phyloP scores from a whole-genome alignment of 164 flowering plant genomes.

The Kingdonia uniflora region DNA sequence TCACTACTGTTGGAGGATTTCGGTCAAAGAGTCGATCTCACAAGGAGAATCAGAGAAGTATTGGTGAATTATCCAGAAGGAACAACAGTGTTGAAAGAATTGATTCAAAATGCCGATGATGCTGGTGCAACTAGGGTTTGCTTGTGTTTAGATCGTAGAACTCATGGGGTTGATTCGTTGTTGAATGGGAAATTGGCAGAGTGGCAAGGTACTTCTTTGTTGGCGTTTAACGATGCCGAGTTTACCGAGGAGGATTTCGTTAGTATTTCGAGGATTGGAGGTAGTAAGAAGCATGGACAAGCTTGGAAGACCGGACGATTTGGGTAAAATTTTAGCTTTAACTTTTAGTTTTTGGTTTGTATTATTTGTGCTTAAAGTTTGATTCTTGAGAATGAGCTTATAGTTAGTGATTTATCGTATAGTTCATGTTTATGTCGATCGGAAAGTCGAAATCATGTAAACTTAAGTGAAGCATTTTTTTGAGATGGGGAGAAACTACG shows the following conservation, averaged over 20 bases:
- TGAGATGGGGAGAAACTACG: too few relatives aligned
- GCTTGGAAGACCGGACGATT: constrained; percentile 96
- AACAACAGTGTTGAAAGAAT: constrained; percentile 81
- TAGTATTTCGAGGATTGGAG: constrained; percentile 87
- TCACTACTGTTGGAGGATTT: constrained; percentile 71
- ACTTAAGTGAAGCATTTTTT: too few relatives aligned
- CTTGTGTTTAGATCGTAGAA: constrained; percentile 79
- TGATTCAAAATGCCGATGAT: constrained; percentile 94
- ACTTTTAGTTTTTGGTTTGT: not conserved
- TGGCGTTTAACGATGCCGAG: constrained; percentile 74
- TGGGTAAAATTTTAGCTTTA: constrained; percentile 54
- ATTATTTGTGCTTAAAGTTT: too few relatives aligned
- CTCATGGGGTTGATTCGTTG: constrained; percentile 44
- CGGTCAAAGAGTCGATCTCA: constrained; percentile 95
- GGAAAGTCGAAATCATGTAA: too few relatives aligned
- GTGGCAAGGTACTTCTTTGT: constrained; percentile 87
- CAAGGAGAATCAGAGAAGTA: constrained; percentile 91
- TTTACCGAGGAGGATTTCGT: constrained; percentile 87
- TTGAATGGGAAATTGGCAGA: constrained; percentile 44
- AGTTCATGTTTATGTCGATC: too few relatives aligned
- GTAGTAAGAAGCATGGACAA: constrained; percentile 65
- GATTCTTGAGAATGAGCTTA: too few relatives aligned
- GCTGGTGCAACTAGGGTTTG: constrained; percentile 81
- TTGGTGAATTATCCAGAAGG: constrained; percentile 90
- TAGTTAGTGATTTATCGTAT: too few relatives aligned